phyloP scores from a whole-genome alignment of 805 yeast species.

The Millerozyma miso region DNA sequence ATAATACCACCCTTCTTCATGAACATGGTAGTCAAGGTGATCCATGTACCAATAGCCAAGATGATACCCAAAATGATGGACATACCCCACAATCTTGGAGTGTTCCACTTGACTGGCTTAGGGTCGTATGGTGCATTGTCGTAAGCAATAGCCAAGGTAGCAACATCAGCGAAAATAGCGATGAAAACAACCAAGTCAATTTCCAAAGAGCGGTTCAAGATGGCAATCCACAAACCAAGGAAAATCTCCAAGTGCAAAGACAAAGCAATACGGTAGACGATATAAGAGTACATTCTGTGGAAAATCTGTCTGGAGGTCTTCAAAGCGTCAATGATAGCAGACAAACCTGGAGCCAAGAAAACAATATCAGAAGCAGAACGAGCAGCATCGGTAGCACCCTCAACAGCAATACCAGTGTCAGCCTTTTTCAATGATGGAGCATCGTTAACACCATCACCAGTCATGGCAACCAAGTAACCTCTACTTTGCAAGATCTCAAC shows the following conservation, averaged over 20 bases:
- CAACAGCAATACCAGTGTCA: constrained; percentile 90
- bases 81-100: constrained; percentile 97
- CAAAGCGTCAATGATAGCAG: constrained; percentile 87
- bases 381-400: constrained; percentile 97
- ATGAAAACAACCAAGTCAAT: constrained; percentile 91
- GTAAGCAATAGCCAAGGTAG: constrained; percentile 94
- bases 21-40: constrained; percentile 91
- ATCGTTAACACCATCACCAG: constrained; percentile 99
- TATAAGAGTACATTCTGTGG: constrained; percentile 99
- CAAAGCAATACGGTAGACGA: constrained; percentile 95
- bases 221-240: constrained; percentile 96
- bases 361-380: constrained; percentile 96
- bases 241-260: constrained; percentile 91
- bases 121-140: constrained; percentile 95
- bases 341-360: constrained; percentile 89
- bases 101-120: constrained; percentile 93
- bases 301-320: constrained; percentile 95
- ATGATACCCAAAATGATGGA: constrained; percentile 81
- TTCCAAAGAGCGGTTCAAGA: constrained; percentile 78
- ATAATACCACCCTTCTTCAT: constrained; percentile 87
- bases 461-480: constrained; percentile 98
- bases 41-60: constrained; percentile 91
- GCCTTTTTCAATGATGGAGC: constrained; percentile 97
- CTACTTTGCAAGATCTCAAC: constrained; percentile 93
- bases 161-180: constrained; percentile 97